Percentiles rank a stretch among this genome's conserved stretches.
Conservation (phyloP, 441 rosid species). For the Erysimum cheiri region DNA sequence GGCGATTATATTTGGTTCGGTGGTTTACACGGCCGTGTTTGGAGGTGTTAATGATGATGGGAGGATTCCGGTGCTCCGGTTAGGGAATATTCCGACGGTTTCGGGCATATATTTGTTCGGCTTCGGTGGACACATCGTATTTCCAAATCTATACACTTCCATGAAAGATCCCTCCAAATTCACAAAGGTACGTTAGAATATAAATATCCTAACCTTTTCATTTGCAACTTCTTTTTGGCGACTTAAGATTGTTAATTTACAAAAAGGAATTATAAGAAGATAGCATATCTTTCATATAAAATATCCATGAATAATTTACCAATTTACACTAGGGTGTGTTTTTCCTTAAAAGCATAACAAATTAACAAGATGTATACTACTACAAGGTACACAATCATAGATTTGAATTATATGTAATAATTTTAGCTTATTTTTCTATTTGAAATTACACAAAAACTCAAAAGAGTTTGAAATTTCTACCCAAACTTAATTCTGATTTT, state of each 20-base stretch:
- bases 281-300: too few species aligned
- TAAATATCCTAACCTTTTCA: neutral
- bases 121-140: conserved; percentile 76
- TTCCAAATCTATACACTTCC: conserved; percentile 70
- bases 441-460: too few species aligned
- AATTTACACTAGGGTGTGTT: too few species aligned
- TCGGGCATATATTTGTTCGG: conserved; percentile 74
- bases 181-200: conserved; percentile 55
- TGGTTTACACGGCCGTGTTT: conserved; percentile 55
- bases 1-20: conserved; percentile 59
- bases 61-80: conserved; percentile 51
- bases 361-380: neutral
- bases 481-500: neutral
- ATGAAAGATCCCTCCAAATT: conserved; percentile 83
- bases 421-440: neutral
- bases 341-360: too few species aligned
- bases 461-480: neutral
- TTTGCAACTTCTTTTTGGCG: too few species aligned
- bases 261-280: too few species aligned
- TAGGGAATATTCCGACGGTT: conserved; percentile 60
- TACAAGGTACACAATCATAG: neutral
- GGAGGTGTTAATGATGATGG: conserved; percentile 53
- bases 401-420: too few species aligned
- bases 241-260: too few species aligned
- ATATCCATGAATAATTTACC: too few species aligned